Conservation (phyloP, 768 basidiomycete genomes). For the Kwoniella dejecticola region DNA sequence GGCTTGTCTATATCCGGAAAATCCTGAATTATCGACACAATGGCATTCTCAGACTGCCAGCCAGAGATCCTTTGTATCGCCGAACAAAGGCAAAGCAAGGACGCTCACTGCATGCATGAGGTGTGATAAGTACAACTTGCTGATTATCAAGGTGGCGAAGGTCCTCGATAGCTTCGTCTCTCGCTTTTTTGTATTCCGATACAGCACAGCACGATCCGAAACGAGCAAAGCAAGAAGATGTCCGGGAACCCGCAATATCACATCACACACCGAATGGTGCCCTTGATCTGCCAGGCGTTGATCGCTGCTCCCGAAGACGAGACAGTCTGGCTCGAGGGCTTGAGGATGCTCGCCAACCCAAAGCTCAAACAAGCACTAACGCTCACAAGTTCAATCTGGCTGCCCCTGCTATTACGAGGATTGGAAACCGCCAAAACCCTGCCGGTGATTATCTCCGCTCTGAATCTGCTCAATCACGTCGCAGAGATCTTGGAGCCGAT, state of each 20-base stretch:
- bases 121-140: too few species aligned
- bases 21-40: not conserved
- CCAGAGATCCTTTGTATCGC: slow-evolving; percentile 4
- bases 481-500: slow-evolving; percentile 38
- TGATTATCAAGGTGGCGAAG: too few species aligned
- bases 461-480: slow-evolving; percentile 27
- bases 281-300: slow-evolving; percentile 46
- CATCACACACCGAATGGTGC: slow-evolving; percentile 47
- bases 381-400: slow-evolving; percentile 46
- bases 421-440: slow-evolving; percentile 30
- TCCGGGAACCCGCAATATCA: slow-evolving; percentile 36
- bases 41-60: not conserved
- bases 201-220: too few species aligned
- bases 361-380: slow-evolving; percentile 35
- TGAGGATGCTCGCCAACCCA: slow-evolving; percentile 33
- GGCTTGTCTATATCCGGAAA: not conserved
- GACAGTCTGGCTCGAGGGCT: slow-evolving; percentile 43
- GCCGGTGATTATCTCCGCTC: slow-evolving; percentile 31
- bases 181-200: too few species aligned
- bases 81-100: not conserved
- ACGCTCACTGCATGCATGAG: not conserved
- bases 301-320: slow-evolving; percentile 37
- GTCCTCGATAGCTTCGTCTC: too few species aligned
- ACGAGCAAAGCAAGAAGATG: slow-evolving; percentile 27
- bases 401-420: slow-evolving; percentile 42